phyloP scores from a whole-genome alignment of 2,329 filamentous ascomycete species.

The Pseudogymnoascus destructans region DNA sequence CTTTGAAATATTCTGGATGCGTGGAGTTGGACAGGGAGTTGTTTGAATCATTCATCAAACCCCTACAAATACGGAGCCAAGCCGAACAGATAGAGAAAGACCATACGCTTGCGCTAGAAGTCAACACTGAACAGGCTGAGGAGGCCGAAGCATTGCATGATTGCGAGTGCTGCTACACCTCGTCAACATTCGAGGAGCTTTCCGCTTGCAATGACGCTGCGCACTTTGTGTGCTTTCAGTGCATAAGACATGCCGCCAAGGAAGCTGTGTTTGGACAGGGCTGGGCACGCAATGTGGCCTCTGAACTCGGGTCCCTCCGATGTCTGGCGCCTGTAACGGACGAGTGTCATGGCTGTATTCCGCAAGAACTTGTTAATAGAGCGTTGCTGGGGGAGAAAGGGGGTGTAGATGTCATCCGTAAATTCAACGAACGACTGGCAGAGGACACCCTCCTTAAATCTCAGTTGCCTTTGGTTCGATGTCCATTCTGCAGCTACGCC shows the following conservation, averaged over 20 bases:
- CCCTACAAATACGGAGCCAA: constrained; percentile 35
- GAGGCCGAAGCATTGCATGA: constrained; percentile 45
- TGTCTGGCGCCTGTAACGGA: constrained; percentile 65
- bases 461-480: constrained; percentile 62
- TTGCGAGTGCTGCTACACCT: constrained; percentile 66
- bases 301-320: constrained; percentile 57
- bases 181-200: constrained; percentile 59
- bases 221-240: constrained; percentile 69
- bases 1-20: constrained; percentile 52
- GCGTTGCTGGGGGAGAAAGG: constrained; percentile 59
- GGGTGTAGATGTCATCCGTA: constrained; percentile 57
- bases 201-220: constrained; percentile 54
- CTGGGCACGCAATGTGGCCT: constrained; percentile 69
- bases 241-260: constrained; percentile 66
- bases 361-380: constrained; percentile 53
- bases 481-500: constrained; percentile 84
- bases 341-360: constrained; percentile 64
- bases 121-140: constrained; percentile 49
- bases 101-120: constrained; percentile 35
- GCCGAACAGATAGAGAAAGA: constrained; percentile 38
- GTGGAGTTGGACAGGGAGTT: constrained; percentile 50
- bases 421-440: constrained; percentile 67
- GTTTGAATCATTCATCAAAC: constrained; percentile 42
- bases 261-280: constrained; percentile 90
- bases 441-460: constrained; percentile 64